Base-by-base conservation (phyloP, 305 asterid species). In the Ajuga reptans region DNA sequence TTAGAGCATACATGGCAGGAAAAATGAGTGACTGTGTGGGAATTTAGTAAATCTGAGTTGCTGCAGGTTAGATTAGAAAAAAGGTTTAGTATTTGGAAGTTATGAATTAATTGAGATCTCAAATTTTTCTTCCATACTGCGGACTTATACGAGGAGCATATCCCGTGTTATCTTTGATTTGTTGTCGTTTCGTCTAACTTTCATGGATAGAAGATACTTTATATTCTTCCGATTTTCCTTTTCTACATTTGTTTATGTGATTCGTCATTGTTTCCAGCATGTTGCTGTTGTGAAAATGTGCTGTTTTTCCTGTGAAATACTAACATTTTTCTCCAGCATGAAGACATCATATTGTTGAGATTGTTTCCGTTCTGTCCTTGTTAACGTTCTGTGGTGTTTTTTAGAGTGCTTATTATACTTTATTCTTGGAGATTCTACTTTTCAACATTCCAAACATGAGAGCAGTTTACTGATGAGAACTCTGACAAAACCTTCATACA, bases 401-500 rank as follows among this genome's bases (percentile, higher is more conserved):
- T 36, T 59, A 42, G 43, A 69, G 66, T 59, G 43, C 16, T 57
- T 58, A 37, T 51, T 62, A n/a, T n/a, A n/a, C n/a, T n/a, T n/a
- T n/a, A n/a, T n/a, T n/a, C n/a, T 29, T 31, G 60, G 49, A 61
- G 55, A 49, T 39, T 64, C 16, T 67, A 27, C 14, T 11, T 59
- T 50, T 2, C 64, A 11, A 29, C 52, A 29, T 74, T 4, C 12
- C 17, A 61, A 52, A n/a, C 10, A 29, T 64, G 29, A 15, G 41
- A 58, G 56, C 59, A 49, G 18, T 63, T 57, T 66, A 61, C 64
- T 72, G 65, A 64, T 41, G 65, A 54, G 68, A 58, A 55, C 62
- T 68, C 64, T 76, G 77, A 80, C 81, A 46, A 62, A 76, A 82
- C 47, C 73, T 82, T 71, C 56, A 47, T 78, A 64, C 96, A 94